phyloP scores from a whole-genome alignment of 148 eudicot species.

The Oxyria digyna region DNA sequence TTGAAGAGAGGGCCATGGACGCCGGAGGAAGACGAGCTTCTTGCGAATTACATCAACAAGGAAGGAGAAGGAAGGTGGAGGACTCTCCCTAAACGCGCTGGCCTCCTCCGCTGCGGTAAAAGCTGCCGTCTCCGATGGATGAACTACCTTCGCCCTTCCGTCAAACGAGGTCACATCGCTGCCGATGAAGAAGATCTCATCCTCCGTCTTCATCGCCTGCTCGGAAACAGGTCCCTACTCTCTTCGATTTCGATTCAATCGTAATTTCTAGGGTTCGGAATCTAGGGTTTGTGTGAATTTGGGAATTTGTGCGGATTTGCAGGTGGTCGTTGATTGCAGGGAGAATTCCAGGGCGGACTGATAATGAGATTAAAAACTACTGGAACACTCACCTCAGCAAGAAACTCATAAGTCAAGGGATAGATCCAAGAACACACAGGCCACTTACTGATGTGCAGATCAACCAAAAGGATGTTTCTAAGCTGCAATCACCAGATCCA shows the following conservation, averaged over 20 bases:
- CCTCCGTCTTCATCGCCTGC: constrained; percentile 57
- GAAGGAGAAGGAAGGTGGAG: constrained; percentile 13
- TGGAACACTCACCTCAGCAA: constrained; percentile 66
- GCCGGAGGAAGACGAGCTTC: constrained; percentile 42
- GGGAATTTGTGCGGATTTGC: neutral
- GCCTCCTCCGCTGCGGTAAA: constrained; percentile 50
- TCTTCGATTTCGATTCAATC: neutral
- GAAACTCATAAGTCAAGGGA: constrained; percentile 53
- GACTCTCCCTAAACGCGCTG: constrained; percentile 23
- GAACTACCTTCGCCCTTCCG: constrained; percentile 46
- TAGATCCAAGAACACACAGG: constrained; percentile 61
- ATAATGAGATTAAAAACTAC: constrained; percentile 60
- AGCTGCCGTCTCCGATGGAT: constrained; percentile 62
- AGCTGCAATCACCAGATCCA: neutral
- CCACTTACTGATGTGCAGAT: constrained; percentile 12
- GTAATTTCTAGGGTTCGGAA: too few species aligned
- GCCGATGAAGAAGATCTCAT: constrained; percentile 59
- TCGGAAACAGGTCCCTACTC: constrained; percentile 37
- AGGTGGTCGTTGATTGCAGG: constrained; percentile 66
- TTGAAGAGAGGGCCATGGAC: constrained; percentile 63
- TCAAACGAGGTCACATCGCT: constrained; percentile 50
- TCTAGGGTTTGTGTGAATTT: too few species aligned
- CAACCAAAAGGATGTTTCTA: constrained; percentile 3
- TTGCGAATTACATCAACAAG: constrained; percentile 20
- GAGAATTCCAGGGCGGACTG: constrained; percentile 53